phyloP scores from a whole-genome alignment of 2,329 filamentous ascomycete genomes.

The Fonsecaea pugnacius region DNA sequence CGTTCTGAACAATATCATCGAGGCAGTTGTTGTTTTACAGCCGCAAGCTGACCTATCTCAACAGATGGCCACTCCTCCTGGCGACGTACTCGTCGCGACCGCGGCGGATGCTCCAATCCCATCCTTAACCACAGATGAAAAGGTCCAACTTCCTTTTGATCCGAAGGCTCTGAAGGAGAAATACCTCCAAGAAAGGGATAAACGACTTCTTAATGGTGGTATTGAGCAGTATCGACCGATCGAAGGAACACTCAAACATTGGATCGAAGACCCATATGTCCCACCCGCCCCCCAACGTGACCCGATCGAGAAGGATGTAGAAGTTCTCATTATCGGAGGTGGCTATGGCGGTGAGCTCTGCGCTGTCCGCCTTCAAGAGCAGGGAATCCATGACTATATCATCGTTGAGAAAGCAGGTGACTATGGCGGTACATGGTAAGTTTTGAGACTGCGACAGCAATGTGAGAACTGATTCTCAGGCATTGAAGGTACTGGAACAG shows the following conservation, averaged over 20 bases:
- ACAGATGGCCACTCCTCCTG: too few species aligned
- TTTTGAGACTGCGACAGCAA: too few species aligned
- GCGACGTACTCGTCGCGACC: too few species aligned
- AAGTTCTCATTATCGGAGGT: conserved; percentile 16
- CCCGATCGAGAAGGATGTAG: conserved; percentile 19
- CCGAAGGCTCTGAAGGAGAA: conserved; percentile 22
- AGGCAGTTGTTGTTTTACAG: too few species aligned
- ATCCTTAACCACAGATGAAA: too few species aligned
- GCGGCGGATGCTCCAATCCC: too few species aligned
- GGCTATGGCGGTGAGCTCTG: conserved; percentile 16
- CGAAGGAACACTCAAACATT: conserved; percentile 20
- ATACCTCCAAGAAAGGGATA: conserved; percentile 27
- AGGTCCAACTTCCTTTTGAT: conserved; percentile 12
- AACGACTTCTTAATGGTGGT: conserved; percentile 20
- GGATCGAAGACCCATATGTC: conserved; percentile 25
- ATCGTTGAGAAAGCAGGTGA: conserved; percentile 19
- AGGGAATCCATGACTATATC: conserved; percentile 14
- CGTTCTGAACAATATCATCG: too few species aligned
- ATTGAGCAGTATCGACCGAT: conserved; percentile 20
- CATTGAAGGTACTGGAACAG: conserved; percentile 33
- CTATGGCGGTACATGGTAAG: conserved; percentile 35
- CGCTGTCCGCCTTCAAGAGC: conserved; percentile 24
- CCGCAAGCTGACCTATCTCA: too few species aligned
- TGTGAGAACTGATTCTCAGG: too few species aligned
- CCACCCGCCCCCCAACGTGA: conserved; percentile 20